A percentile compares a stretch with the other conserved stretches of the same genome.
These are phyloP conservation scores for Saccharomycopsis hybrid DNA, from an alignment of 1,139 yeast species.

Conservation along the genomic window DNA sequence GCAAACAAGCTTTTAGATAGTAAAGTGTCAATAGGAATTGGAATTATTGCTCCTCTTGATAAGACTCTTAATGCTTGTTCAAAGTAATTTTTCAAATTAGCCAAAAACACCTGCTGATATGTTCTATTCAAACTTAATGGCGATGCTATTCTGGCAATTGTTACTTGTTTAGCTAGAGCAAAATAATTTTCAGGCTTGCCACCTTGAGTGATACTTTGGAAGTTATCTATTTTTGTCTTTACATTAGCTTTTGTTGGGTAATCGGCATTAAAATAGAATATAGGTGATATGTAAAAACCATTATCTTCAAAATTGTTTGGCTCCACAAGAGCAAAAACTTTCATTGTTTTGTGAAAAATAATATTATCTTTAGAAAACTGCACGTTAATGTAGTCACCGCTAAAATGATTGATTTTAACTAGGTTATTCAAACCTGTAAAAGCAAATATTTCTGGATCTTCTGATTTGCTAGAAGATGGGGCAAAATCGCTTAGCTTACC, in stretches of 20 bases:
- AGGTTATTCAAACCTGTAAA: constrained; percentile 49
- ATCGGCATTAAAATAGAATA: constrained; percentile 48
- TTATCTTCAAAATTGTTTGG: constrained; percentile 39
- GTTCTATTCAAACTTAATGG: constrained; percentile 64
- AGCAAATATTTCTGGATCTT: constrained; percentile 42
- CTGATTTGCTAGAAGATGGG: constrained; percentile 26
- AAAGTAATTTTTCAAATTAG: constrained; percentile 58
- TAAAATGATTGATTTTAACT: constrained; percentile 51
- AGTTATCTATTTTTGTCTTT: constrained; percentile 20
- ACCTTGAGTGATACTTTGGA: too few species aligned
- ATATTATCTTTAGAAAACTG: too few species aligned
- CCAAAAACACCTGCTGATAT: constrained; percentile 57
- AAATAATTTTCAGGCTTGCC: constrained; percentile 10
- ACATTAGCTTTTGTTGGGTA: constrained; percentile 32
- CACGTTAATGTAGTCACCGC: constrained; percentile 58
- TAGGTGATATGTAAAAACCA: constrained; percentile 54
- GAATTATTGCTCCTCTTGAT: constrained; percentile 57
- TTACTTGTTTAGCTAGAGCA: constrained; percentile 25
- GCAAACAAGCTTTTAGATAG: constrained; percentile 56
- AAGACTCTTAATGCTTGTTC: constrained; percentile 54
- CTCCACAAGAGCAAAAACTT: constrained; percentile 55
- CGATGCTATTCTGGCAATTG: constrained; percentile 64
- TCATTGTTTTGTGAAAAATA: constrained; percentile 31
- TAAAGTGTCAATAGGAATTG: constrained; percentile 70
- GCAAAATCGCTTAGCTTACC: constrained; percentile 25